Evolutionary conservation across 2,329 filamentous ascomycete species (phyloP).

Genomic region (Stagonosporopsis chrysanthemi): DNA sequence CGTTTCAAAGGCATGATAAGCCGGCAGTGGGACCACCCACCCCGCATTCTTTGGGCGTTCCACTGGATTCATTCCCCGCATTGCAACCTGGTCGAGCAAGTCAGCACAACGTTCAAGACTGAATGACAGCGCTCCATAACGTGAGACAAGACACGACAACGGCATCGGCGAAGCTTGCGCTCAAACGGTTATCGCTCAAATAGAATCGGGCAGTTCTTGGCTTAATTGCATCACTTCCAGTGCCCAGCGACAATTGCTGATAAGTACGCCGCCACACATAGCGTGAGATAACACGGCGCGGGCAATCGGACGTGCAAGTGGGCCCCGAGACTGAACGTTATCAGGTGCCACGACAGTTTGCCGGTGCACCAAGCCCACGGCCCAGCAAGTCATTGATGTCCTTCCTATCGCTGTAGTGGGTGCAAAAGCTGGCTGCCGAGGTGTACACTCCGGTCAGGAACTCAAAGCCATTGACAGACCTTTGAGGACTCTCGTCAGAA

Average conservation of each 20-base stretch:
- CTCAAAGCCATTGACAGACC: neutral
- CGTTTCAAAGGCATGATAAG: neutral
- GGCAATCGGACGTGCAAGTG: slow-evolving; percentile 19
- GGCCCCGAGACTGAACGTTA: slow-evolving; percentile 19
- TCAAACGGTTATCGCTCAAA: neutral
- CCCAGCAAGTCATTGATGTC: neutral
- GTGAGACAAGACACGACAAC: neutral
- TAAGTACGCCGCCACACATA: slow-evolving; percentile 24
- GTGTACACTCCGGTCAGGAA: no score
- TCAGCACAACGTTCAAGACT: neutral
- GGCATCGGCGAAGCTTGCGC: slow-evolving; percentile 6
- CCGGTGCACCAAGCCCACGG: slow-evolving; percentile 12
- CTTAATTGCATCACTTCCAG: slow-evolving; percentile 1
- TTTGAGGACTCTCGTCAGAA: neutral
- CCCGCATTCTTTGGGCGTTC: slow-evolving; percentile 10
- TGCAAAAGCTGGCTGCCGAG: neutral
- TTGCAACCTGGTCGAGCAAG: neutral
- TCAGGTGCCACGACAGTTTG: slow-evolving; percentile 23
- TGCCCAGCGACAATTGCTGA: slow-evolving; percentile 1
- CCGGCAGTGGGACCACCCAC: slow-evolving; percentile 2
- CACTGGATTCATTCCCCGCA: slow-evolving; percentile 14
- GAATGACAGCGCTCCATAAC: neutral
- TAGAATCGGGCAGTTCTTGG: neutral
- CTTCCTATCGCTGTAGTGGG: neutral
- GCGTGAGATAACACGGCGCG: slow-evolving; percentile 25